These are phyloP conservation scores for Coemansia sp. DNA, from an alignment of 192 early-diverging fungal species.

Conservation along the genomic window DNA sequence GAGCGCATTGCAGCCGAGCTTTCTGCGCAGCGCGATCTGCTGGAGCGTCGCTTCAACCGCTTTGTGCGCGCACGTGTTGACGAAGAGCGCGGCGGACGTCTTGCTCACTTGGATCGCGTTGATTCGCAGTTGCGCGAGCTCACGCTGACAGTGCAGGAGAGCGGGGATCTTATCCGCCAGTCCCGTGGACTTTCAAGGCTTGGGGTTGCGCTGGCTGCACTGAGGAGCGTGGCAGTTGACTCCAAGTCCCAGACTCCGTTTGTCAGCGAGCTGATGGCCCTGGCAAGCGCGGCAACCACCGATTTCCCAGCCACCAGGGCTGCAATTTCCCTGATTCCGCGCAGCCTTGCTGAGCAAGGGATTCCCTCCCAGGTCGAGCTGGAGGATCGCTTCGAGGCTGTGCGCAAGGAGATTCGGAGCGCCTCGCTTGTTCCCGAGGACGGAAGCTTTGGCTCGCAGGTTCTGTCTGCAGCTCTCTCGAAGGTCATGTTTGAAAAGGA, in stretches of 20 bases:
- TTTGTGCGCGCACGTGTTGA: conserved; percentile 82
- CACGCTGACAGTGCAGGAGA: conserved; percentile 64
- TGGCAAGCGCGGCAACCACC: conserved; percentile 58
- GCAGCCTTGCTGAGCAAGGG: conserved; percentile 60
- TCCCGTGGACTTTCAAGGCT: conserved; percentile 62
- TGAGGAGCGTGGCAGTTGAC: conserved; percentile 59
- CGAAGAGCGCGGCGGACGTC: conserved; percentile 83
- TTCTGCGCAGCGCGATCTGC: conserved; percentile 62
- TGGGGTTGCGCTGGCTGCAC: conserved; percentile 64
- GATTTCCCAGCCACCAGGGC: conserved; percentile 56
- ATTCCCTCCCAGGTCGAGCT: conserved; percentile 67
- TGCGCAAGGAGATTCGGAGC: conserved; percentile 69
- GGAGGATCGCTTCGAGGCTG: conserved; percentile 66
- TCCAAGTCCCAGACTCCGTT: conserved; percentile 60
- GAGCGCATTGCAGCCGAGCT: conserved; percentile 65
- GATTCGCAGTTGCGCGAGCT: conserved; percentile 74
- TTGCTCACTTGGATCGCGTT: conserved; percentile 83
- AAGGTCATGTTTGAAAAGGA: conserved; percentile 81
- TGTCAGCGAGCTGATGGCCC: conserved; percentile 67
- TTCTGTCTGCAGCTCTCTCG: conserved; percentile 68
- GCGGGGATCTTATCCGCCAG: conserved; percentile 66
- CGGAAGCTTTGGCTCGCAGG: conserved; percentile 83
- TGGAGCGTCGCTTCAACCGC: conserved; percentile 77
- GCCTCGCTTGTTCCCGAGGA: conserved; percentile 84
- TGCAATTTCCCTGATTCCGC: conserved; percentile 65